A percentile compares a stretch with the other conserved stretches of the same genome.
These are phyloP conservation scores for Aureobasidium vineae DNA, from an alignment of 2,329 filamentous ascomycete genomes.

Conservation along the genomic window DNA sequence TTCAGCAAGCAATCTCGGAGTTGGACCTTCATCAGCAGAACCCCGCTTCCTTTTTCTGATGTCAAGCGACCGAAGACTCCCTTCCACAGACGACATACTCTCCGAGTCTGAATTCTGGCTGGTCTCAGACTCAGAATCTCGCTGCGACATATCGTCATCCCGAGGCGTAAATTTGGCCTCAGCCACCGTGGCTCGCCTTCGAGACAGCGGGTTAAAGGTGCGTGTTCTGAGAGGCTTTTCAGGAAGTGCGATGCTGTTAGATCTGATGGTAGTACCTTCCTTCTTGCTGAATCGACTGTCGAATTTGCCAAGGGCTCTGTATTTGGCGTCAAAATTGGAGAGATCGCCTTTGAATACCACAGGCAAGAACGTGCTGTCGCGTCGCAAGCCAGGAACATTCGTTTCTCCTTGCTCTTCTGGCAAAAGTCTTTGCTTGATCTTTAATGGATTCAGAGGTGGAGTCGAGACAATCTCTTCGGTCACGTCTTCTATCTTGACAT, in stretches of 20 bases:
- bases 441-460: conserved; percentile 44
- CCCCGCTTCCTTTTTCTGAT: conserved; percentile 15
- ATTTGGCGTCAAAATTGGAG: conserved; percentile 53
- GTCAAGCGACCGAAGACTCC: conserved; percentile 5
- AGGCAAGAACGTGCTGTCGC: conserved; percentile 52
- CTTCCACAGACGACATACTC: neutral
- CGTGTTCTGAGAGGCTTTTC: conserved; percentile 25
- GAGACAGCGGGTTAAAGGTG: conserved; percentile 26
- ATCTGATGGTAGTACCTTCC: neutral
- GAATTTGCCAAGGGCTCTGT: conserved; percentile 50
- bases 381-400: conserved; percentile 29
- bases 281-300: conserved; percentile 29
- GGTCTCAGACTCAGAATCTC: conserved; percentile 8
- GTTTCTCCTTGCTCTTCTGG: conserved; percentile 42
- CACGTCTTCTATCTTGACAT: neutral
- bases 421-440: conserved; percentile 49
- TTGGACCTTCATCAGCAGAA: conserved; percentile 6
- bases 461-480: conserved; percentile 29
- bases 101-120: conserved; percentile 14
- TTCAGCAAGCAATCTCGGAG: neutral
- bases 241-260: conserved; percentile 28
- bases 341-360: conserved; percentile 53
- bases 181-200: conserved; percentile 7
- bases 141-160: neutral
- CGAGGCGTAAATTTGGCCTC: neutral